Evolutionary conservation across 2,329 filamentous ascomycete genomes (phyloP).

Genomic region (Colletotrichum limetticola): DNA sequence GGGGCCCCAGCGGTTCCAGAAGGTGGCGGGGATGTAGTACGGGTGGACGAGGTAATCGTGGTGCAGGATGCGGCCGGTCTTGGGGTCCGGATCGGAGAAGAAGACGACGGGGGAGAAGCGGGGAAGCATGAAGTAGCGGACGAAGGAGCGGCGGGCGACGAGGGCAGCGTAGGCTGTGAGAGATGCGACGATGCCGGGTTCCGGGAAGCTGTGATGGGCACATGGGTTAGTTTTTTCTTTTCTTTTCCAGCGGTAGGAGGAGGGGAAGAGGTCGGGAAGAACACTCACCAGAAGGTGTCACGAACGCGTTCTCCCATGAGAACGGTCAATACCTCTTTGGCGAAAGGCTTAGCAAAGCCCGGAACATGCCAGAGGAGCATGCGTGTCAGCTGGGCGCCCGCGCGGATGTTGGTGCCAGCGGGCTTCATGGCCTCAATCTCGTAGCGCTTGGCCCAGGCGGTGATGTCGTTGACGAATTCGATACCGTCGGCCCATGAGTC

Average conservation of each 20-base stretch:
- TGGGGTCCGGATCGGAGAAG: slow-evolving; percentile 60
- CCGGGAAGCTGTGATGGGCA: slow-evolving; percentile 50
- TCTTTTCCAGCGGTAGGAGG: too few species aligned
- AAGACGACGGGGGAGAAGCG: slow-evolving; percentile 55
- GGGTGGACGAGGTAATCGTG: slow-evolving; percentile 69
- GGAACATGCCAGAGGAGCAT: slow-evolving; percentile 69
- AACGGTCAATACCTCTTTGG: slow-evolving; percentile 62
- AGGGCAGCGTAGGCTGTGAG: slow-evolving; percentile 55
- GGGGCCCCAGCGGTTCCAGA: slow-evolving; percentile 72
- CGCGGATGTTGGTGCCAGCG: slow-evolving; percentile 56
- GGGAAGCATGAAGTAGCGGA: slow-evolving; percentile 71
- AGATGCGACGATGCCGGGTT: slow-evolving; percentile 51
- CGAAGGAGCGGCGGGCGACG: slow-evolving; percentile 60
- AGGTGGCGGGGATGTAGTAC: slow-evolving; percentile 70
- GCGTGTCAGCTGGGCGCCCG: slow-evolving; percentile 68
- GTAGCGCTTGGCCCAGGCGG: slow-evolving; percentile 63
- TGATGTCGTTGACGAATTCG: slow-evolving; percentile 62
- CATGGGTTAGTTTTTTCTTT: too few species aligned
- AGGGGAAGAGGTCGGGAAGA: background rate
- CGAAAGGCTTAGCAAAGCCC: slow-evolving; percentile 54
- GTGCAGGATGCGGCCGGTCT: slow-evolving; percentile 62
- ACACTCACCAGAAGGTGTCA: slow-evolving; percentile 70
- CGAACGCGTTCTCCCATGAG: slow-evolving; percentile 74
- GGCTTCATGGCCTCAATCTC: slow-evolving; percentile 70
- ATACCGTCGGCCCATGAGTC: slow-evolving; percentile 59